Evolutionary conservation across 2,329 filamentous ascomycete genomes (phyloP).

Genomic region (Diaporthe ampelina): DNA sequence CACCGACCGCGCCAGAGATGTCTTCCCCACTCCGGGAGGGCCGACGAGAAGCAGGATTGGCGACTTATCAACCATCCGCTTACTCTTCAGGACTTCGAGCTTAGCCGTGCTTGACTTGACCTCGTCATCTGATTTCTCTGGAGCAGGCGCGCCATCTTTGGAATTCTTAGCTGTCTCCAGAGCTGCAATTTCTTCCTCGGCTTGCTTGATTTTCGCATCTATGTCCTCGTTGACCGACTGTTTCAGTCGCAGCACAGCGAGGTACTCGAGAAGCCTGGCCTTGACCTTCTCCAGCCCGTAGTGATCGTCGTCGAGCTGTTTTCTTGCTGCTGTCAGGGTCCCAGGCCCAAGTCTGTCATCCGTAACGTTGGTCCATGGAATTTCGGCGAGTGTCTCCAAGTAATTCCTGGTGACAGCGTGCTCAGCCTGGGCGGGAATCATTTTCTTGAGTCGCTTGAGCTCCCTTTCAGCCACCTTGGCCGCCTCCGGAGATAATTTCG

Average conservation of each 20-base stretch:
- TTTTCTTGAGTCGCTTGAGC: slow-evolving; percentile 89
- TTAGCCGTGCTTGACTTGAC: slow-evolving; percentile 69
- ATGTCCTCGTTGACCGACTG: slow-evolving; percentile 89
- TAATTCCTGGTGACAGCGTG: slow-evolving; percentile 95
- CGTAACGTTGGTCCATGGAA: slow-evolving; percentile 89
- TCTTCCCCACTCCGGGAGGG: slow-evolving; percentile 96
- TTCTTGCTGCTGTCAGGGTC: slow-evolving; percentile 83
- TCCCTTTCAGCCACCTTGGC: slow-evolving; percentile 93
- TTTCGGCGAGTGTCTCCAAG: slow-evolving; percentile 92
- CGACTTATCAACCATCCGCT: slow-evolving; percentile 92
- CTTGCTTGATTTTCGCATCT: slow-evolving; percentile 80
- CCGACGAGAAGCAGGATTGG: slow-evolving; percentile 95
- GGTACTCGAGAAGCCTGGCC: slow-evolving; percentile 93
- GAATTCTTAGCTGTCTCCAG: slow-evolving; percentile 57
- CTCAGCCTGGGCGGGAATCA: slow-evolving; percentile 96
- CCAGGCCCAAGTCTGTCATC: slow-evolving; percentile 88
- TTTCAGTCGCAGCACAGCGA: slow-evolving; percentile 96
- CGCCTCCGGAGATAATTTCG: slow-evolving; percentile 85
- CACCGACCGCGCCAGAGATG: slow-evolving; percentile 92
- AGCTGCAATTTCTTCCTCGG: slow-evolving; percentile 68
- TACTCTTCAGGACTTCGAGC: slow-evolving; percentile 81
- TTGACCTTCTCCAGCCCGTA: slow-evolving; percentile 98
- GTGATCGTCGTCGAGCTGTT: slow-evolving; percentile 95
- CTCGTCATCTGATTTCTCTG: slow-evolving; percentile 50
- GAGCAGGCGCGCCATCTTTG: slow-evolving; percentile 20